These are phyloP conservation scores for Aaosphaeria pasadenensis DNA, from an alignment of 2,329 filamentous ascomycete species.

Conservation along the genomic window DNA sequence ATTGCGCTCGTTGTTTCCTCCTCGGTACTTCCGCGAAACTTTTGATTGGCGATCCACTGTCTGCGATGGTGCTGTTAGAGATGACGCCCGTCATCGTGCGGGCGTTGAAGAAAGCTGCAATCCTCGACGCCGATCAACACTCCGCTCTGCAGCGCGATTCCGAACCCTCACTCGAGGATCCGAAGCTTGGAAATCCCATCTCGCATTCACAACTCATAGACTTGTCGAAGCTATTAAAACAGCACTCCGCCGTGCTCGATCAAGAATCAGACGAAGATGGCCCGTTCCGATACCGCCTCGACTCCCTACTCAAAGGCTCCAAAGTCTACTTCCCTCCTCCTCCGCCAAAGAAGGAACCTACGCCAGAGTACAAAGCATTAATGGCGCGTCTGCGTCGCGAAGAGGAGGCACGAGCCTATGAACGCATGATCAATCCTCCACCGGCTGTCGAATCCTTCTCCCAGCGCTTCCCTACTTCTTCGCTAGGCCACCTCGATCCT, in stretches of 20 bases:
- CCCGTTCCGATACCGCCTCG: conserved; percentile 49
- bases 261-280: conserved; percentile 3
- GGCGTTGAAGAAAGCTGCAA: conserved; percentile 48
- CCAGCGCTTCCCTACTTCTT: conserved; percentile 55
- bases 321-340: conserved; percentile 76
- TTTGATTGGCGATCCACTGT: neutral
- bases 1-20: too few relatives aligned
- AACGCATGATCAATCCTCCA: conserved; percentile 69
- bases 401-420: conserved; percentile 79
- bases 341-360: conserved; percentile 71
- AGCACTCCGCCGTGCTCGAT: conserved; percentile 8
- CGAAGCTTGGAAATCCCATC: conserved; percentile 63
- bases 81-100: conserved; percentile 68
- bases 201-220: conserved; percentile 67
- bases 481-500: conserved; percentile 55
- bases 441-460: conserved; percentile 57
- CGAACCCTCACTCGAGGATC: conserved; percentile 52
- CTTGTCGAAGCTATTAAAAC: conserved; percentile 55
- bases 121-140: conserved; percentile 15
- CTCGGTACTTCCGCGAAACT: too few relatives aligned
- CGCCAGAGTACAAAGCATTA: conserved; percentile 77
- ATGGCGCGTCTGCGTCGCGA: conserved; percentile 83
- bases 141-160: conserved; percentile 20
- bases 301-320: conserved; percentile 69
- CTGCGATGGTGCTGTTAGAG: conserved; percentile 71